These are phyloP conservation scores for Botrytis aclada DNA, from an alignment of 2,329 filamentous ascomycete species.

Conservation along the genomic window DNA sequence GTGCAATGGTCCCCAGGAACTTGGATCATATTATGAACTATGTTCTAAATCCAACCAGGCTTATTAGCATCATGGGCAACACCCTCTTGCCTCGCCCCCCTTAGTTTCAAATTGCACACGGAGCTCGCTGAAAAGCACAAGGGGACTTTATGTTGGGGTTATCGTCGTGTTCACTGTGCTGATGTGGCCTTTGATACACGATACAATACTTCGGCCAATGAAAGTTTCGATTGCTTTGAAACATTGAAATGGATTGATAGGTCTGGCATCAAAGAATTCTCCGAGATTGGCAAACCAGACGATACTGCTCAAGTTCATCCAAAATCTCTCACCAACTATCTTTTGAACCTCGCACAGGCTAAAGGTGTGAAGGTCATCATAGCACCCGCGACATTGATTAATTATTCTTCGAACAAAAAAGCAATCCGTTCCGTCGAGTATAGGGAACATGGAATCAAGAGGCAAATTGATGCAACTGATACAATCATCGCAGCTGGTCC, in stretches of 20 bases:
- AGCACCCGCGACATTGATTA: neutral
- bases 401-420: neutral
- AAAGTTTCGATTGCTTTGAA: neutral
- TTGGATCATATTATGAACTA: neutral
- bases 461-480: neutral
- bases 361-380: neutral
- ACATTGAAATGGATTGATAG: neutral
- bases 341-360: neutral
- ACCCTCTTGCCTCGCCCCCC: slow-evolving; percentile 72
- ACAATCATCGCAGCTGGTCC: neutral
- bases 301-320: slow-evolving; percentile 7
- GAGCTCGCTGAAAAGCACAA: slow-evolving; percentile 76
- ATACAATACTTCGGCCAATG: no score
- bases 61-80: slow-evolving; percentile 88
- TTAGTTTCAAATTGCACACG: slow-evolving; percentile 78
- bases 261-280: neutral
- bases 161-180: slow-evolving; percentile 70
- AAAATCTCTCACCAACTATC: neutral
- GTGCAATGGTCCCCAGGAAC: neutral
- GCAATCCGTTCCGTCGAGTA: neutral
- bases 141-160: slow-evolving; percentile 78
- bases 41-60: slow-evolving; percentile 2
- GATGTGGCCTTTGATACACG: neutral
- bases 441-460: neutral
- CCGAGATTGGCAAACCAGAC: neutral